Percentiles rank a stretch among this genome's conserved stretches.
Conservation (phyloP, 306 rosid species). For the Mucuna pruriens region DNA sequence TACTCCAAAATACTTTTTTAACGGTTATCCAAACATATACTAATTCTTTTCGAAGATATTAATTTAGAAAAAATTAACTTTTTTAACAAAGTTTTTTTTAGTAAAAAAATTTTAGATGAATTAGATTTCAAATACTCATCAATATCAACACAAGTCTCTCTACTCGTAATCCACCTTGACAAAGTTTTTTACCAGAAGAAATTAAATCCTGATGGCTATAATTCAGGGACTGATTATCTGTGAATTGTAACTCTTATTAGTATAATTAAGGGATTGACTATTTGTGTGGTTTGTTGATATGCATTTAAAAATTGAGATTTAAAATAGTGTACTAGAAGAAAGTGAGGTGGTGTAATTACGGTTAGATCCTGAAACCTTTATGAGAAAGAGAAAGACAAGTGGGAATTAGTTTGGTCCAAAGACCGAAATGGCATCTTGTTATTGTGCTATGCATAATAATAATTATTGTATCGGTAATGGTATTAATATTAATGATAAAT, state of each 20-base stretch:
- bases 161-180: no score
- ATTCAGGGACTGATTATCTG: background rate
- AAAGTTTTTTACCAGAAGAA: no score
- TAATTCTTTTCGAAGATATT: no score
- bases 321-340: background rate
- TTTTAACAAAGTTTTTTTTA: no score
- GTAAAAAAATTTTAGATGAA: no score
- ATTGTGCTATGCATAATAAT: background rate
- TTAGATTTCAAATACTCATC: no score
- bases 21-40: no score
- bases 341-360: conserved; percentile 25
- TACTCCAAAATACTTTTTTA: no score
- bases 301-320: conserved; percentile 13
- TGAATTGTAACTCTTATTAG: background rate
- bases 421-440: conserved; percentile 6
- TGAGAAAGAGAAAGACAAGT: conserved; percentile 22
- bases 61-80: no score
- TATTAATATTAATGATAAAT: background rate
- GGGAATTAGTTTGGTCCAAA: conserved; percentile 19
- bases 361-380: conserved; percentile 36
- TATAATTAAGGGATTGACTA: background rate
- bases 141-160: no score
- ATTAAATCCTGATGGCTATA: background rate
- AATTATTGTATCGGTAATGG: background rate
- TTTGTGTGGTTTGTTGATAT: background rate